Evolutionary conservation across 164 flowering plant species (phyloP).

Genomic region (Saururus chinensis): DNA sequence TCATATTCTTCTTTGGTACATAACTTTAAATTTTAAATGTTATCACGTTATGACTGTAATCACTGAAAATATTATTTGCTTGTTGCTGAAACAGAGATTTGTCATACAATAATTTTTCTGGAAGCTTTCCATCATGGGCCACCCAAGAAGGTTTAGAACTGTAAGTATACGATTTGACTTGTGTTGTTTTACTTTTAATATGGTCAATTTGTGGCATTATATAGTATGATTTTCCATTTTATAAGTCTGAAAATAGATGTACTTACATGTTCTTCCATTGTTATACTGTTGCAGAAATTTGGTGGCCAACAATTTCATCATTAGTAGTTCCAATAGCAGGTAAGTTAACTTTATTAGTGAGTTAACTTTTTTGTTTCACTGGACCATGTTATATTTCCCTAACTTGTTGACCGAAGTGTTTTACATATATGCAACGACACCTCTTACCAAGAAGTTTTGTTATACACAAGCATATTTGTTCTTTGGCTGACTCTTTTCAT

Average conservation of each 20-base stretch:
- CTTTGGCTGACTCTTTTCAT: background rate
- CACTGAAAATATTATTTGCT: no score
- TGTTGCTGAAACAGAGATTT: constrained; percentile 44
- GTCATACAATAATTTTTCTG: constrained; percentile 60
- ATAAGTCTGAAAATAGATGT: no score
- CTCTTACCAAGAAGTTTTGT: background rate
- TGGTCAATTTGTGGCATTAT: no score
- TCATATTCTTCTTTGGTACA: background rate
- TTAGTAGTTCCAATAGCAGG: constrained; percentile 39
- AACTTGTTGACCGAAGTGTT: no score
- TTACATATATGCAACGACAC: no score
- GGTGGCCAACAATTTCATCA: constrained; percentile 66
- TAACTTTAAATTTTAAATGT: no score
- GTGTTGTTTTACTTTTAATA: background rate
- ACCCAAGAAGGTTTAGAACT: constrained; percentile 27
- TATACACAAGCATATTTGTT: background rate
- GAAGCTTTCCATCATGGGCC: constrained; percentile 63
- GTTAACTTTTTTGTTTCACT: background rate
- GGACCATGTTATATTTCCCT: no score
- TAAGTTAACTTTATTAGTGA: constrained; percentile 2
- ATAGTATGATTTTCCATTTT: no score
- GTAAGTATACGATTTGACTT: constrained; percentile 22
- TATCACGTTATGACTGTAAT: no score
- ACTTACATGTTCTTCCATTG: background rate
- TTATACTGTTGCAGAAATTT: constrained; percentile 44